Base-by-base conservation (phyloP, 192 early-diverging fungal species). In the Umbelopsis vinacea region DNA sequence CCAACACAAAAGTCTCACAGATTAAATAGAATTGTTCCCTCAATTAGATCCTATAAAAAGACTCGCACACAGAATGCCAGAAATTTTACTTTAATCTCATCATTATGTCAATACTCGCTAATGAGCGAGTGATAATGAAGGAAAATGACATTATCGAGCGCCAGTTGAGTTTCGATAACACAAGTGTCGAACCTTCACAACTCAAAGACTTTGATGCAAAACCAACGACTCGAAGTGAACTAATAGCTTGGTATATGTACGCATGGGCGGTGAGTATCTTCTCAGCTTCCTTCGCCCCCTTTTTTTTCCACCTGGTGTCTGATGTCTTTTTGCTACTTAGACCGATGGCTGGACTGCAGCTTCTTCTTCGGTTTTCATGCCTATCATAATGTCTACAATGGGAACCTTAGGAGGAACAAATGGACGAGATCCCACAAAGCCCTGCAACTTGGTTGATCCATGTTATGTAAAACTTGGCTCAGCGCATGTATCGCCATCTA, bases 341-440 rank as follows among this genome's bases (percentile, higher is more conserved):
- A 14, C 33, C 37, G 57, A 63, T n/a, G 57, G 57, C 29, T 63
- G 57, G 57, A 35, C 57, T 17, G 57, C 57, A 38, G 57, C 57
- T 2, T 63, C 57, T 37, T 63, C 57, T 14, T 63, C 57, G 0
- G 57, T 63, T 4, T 63, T 63, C 33, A 63, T 63, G 57, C 57
- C 57, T 19, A 26, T 63, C 4, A 14, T 63, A 19, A 63, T 63
- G 14, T 63, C 57, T 19, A 63, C 57, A 17, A 63, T 63, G 57
- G 57, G 29, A 17, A 37, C 26, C 2, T 6, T 17, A 6, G 57
- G 57, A 17, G 57, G 57, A 35, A 37, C 29, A 37, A 63, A 63
- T 17, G 11, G 3, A 37, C 14, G 2, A 12, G 17, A 63, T 63
- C 57, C 57, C 35, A 37, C 33, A 35, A 37, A 63, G 29, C 57